Conservation (phyloP, 306 rosid species). For the Mucuna pruriens region DNA sequence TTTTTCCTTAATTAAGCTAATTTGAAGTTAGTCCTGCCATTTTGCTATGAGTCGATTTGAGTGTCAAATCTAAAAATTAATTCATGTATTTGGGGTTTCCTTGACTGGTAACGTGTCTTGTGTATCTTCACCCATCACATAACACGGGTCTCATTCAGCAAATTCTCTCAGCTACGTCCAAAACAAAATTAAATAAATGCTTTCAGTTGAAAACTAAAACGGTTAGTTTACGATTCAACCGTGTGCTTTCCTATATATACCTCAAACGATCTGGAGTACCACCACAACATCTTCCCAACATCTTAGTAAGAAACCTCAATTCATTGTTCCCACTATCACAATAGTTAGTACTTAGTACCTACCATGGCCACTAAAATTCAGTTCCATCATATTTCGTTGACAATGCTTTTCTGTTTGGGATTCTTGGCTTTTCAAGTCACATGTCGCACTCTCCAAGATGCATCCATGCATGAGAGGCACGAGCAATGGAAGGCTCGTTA, state of each 20-base stretch:
- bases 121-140: too few species aligned
- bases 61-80: too few species aligned
- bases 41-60: too few species aligned
- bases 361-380: slow-evolving; percentile 40
- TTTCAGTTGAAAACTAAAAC: neutral
- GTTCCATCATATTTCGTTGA: slow-evolving; percentile 14
- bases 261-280: neutral
- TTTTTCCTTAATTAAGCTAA: too few species aligned
- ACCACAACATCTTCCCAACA: slow-evolving; percentile 20
- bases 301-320: neutral
- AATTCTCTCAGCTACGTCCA: too few species aligned
- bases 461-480: slow-evolving; percentile 38
- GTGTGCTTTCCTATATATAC: slow-evolving; percentile 1
- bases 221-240: neutral
- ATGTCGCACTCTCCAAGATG: slow-evolving; percentile 48
- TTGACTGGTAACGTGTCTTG: too few species aligned
- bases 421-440: slow-evolving; percentile 39
- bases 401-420: slow-evolving; percentile 39
- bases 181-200: too few species aligned
- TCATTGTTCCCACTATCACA: neutral
- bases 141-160: too few species aligned
- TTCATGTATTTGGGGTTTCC: too few species aligned
- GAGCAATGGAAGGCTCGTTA: slow-evolving; percentile 48
- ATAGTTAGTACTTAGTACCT: neutral
- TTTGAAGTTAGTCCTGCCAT: too few species aligned